Conservation (phyloP, 2,329 filamentous ascomycete genomes). For the Fusarium sp. region DNA sequence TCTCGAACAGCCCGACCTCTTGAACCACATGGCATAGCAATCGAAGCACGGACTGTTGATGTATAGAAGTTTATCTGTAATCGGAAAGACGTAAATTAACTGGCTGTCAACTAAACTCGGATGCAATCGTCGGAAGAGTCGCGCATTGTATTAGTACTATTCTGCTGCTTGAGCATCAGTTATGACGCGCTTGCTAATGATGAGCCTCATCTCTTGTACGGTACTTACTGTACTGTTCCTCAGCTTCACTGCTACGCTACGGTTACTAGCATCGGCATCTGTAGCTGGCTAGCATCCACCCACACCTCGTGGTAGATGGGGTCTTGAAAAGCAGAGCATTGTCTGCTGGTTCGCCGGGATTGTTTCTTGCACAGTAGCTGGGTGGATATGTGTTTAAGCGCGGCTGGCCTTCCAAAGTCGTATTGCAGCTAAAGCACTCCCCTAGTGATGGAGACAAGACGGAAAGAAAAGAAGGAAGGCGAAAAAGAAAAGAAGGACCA, state of each 20-base stretch:
- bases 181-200: background rate
- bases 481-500: background rate
- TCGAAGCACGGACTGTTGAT: constrained; percentile 4
- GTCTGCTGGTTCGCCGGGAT: constrained; percentile 17
- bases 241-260: constrained; percentile 1
- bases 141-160: background rate
- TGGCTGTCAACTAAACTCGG: background rate
- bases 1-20: background rate
- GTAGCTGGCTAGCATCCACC: constrained; percentile 19
- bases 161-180: background rate
- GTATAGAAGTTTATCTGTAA: constrained; percentile 4
- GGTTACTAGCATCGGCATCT: constrained; percentile 10
- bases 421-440: constrained; percentile 12
- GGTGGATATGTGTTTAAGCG: background rate
- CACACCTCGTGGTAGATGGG: constrained; percentile 28
- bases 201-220: background rate
- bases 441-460: background rate
- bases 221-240: background rate
- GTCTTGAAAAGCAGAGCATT: constrained; percentile 9
- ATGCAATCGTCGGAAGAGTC: background rate
- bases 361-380: constrained; percentile 14
- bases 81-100: background rate
- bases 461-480: background rate
- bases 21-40: constrained; percentile 5
- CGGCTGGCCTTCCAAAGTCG: constrained; percentile 18